phyloP scores from a whole-genome alignment of 176 grass and related monocot species.

The Raddia guianensis region DNA sequence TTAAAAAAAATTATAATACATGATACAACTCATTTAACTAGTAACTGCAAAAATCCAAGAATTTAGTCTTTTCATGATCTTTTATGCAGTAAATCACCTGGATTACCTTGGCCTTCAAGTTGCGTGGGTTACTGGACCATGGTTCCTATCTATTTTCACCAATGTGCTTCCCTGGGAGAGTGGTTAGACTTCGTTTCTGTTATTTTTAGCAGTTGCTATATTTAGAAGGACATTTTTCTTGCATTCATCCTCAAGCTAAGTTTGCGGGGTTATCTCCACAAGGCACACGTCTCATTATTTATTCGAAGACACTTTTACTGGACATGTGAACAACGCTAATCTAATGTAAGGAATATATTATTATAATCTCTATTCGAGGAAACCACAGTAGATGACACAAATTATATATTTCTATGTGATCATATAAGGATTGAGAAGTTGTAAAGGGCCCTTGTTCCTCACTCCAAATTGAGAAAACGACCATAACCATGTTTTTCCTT shows the following conservation, averaged over 20 bases:
- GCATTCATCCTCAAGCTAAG: conserved; percentile 13
- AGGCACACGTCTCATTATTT: conserved; percentile 12
- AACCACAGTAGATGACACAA: neutral
- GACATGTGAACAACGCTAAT: neutral
- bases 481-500: conserved; percentile 27
- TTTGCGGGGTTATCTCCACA: conserved; percentile 8
- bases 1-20: no score
- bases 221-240: conserved; percentile 38
- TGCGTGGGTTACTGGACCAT: conserved; percentile 97
- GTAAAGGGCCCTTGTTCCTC: conserved; percentile 7
- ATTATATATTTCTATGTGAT: neutral
- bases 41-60: conserved; percentile 15
- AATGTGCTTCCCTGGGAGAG: conserved; percentile 99
- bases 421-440: conserved; percentile 15
- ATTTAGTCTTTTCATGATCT: conserved; percentile 36
- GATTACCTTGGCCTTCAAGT: conserved; percentile 92
- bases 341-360: conserved; percentile 23
- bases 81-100: conserved; percentile 88
- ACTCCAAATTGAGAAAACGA: neutral
- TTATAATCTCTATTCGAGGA: neutral
- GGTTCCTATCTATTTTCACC: conserved; percentile 98
- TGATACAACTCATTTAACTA: no score
- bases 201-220: conserved; percentile 29
- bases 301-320: conserved; percentile 22
- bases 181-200: conserved; percentile 69